phyloP scores from a whole-genome alignment of 2,329 filamentous ascomycete genomes.

The Pestalotiopsis sp. region DNA sequence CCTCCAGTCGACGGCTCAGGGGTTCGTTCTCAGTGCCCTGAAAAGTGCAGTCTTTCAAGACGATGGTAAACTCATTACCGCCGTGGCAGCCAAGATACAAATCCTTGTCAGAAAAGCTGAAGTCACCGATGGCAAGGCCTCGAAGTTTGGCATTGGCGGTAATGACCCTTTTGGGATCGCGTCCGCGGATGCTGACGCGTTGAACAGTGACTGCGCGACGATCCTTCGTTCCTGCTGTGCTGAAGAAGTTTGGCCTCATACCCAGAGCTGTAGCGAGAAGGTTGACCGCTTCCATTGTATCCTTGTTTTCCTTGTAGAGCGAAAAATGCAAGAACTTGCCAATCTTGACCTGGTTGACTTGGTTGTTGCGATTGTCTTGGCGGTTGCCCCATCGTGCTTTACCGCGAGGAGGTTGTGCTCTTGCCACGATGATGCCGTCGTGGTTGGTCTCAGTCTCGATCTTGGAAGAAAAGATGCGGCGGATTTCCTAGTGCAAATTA shows the following conservation, averaged over 20 bases:
- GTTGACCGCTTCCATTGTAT: constrained; percentile 88
- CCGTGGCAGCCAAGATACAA: constrained; percentile 81
- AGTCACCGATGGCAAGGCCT: constrained; percentile 75
- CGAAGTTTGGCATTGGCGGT: constrained; percentile 63
- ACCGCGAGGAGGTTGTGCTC: constrained; percentile 27
- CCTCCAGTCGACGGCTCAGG: constrained; percentile 49
- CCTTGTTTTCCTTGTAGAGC: constrained; percentile 94
- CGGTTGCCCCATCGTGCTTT: constrained; percentile 31
- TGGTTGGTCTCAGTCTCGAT: constrained; percentile 73
- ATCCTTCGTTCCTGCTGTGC: constrained; percentile 85
- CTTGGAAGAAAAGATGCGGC: constrained; percentile 77
- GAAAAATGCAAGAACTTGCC: constrained; percentile 89
- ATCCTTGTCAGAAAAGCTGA: constrained; percentile 71
- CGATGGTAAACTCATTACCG: constrained; percentile 93
- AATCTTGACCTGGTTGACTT: constrained; percentile 32
- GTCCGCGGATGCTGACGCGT: constrained; percentile 67
- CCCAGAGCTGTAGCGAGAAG: constrained; percentile 76
- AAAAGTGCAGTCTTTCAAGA: constrained; percentile 81
- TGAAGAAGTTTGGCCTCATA: constrained; percentile 74
- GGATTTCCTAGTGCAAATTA: constrained; percentile 54
- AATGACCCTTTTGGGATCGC: constrained; percentile 61
- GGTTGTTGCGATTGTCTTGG: constrained; percentile 19
- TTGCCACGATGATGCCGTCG: constrained; percentile 65
- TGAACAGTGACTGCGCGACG: constrained; percentile 85
- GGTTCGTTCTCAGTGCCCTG: constrained; percentile 42